Conservation (phyloP, 768 basidiomycete genomes). For the Gyrodon lividus region DNA sequence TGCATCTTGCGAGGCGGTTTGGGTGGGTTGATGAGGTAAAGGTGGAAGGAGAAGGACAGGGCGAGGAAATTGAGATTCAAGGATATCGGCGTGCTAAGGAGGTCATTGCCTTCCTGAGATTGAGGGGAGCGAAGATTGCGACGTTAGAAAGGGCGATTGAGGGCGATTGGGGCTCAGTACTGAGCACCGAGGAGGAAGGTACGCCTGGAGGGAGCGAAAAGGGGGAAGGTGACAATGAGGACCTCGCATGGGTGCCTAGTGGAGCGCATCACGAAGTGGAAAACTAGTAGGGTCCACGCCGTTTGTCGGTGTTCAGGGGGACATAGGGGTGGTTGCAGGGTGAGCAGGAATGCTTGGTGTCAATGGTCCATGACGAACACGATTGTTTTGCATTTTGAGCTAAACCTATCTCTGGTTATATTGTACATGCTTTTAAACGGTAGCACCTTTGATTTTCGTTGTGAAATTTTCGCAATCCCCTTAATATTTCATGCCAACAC, state of each 20-base stretch:
- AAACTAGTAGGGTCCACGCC: constrained; percentile 14
- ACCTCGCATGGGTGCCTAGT: constrained; percentile 33
- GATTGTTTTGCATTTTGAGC: constrained; percentile 12
- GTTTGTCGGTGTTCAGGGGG: constrained; percentile 6
- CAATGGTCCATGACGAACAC: constrained; percentile 5
- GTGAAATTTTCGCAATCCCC: neutral
- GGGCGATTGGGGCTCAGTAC: constrained; percentile 68
- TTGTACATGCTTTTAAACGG: constrained; percentile 6
- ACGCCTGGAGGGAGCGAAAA: constrained; percentile 25
- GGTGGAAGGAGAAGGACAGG: constrained; percentile 25
- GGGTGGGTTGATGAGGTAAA: constrained; percentile 39
- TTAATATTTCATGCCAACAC: constrained; percentile 1
- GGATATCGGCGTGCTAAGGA: constrained; percentile 71
- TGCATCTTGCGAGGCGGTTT: constrained; percentile 48
- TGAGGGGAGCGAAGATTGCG: constrained; percentile 69
- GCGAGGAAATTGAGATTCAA: constrained; percentile 23
- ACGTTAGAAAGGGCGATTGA: constrained; percentile 43
- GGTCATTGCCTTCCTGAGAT: constrained; percentile 67
- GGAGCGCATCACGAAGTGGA: constrained; percentile 10
- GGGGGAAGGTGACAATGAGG: constrained; percentile 23
- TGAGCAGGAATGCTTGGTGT: constrained; percentile 15
- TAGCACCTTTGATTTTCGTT: constrained; percentile 13
- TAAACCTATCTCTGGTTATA: constrained; percentile 6
- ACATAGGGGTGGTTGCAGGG: constrained; percentile 1
- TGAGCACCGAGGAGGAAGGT: constrained; percentile 53